These are phyloP conservation scores for Backusella tarrabulga DNA, from an alignment of 192 early-diverging fungal species.

Conservation along the genomic window DNA sequence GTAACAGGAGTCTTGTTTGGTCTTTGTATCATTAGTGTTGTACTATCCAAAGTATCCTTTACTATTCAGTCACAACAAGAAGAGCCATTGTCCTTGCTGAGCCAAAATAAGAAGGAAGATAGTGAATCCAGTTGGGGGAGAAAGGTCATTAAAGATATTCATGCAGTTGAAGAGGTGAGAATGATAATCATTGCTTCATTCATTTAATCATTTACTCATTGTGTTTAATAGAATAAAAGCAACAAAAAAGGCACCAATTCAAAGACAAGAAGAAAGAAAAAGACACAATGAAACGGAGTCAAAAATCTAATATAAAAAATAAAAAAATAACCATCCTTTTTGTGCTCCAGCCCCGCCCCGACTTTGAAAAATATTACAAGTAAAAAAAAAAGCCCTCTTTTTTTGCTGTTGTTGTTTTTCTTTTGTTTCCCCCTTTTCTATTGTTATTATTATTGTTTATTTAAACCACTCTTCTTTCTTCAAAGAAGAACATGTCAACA, in stretches of 20 bases:
- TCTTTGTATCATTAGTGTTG: conserved; percentile 54
- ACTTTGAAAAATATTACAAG: too few relatives aligned
- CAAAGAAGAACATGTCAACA: conserved; percentile 1
- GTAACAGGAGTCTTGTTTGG: conserved; percentile 46
- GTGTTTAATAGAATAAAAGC: neutral
- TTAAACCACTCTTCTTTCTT: neutral
- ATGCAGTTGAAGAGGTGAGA: neutral
- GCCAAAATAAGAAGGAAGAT: neutral
- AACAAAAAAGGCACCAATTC: too few relatives aligned
- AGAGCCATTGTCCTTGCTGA: neutral
- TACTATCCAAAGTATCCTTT: conserved; percentile 55
- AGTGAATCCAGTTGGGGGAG: neutral
- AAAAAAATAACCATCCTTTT: too few relatives aligned
- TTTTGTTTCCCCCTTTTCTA: neutral
- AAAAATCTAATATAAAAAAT: too few relatives aligned
- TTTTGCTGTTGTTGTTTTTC: neutral
- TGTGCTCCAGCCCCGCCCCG: too few relatives aligned
- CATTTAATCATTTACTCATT: too few relatives aligned
- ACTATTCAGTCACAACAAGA: conserved; percentile 39
- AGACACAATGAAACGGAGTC: too few relatives aligned
- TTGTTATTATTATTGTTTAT: neutral
- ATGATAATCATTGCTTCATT: neutral
- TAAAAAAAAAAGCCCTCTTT: neutral
- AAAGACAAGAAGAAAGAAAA: too few relatives aligned
- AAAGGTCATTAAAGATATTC: neutral